Percentiles rank a stretch among this genome's conserved stretches.
Conservation (phyloP, 139 green algal genomes). For the Coelastrella sp. region DNA sequence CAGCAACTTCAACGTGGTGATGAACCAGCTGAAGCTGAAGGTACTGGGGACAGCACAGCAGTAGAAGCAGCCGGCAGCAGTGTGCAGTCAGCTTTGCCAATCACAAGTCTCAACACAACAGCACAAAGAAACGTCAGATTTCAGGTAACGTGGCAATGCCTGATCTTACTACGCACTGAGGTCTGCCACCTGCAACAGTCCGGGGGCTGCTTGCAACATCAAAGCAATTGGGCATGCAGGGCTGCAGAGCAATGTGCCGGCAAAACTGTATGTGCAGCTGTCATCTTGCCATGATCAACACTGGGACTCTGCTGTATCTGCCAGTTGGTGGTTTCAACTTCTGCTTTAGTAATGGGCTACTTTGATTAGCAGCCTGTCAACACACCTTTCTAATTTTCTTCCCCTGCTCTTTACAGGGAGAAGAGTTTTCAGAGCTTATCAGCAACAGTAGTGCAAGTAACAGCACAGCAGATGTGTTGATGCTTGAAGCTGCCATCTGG, state of each 20-base stretch:
- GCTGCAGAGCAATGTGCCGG: too few species aligned
- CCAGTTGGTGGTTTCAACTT: too few species aligned
- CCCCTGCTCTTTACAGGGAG: background rate
- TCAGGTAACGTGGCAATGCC: too few species aligned
- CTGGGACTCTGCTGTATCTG: too few species aligned
- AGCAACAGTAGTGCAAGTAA: slow-evolving; percentile 16
- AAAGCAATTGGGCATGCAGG: too few species aligned
- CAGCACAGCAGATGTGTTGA: slow-evolving; percentile 41
- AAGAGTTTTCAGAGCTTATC: background rate
- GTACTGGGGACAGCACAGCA: background rate
- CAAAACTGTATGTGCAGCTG: too few species aligned
- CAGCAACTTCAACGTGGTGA: background rate
- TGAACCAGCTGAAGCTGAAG: background rate
- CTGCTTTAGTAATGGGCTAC: too few species aligned
- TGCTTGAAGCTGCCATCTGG: slow-evolving; percentile 59
- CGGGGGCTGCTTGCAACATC: too few species aligned
- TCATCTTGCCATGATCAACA: too few species aligned
- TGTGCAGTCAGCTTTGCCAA: background rate
- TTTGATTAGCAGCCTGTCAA: too few species aligned
- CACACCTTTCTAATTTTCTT: background rate
- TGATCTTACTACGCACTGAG: too few species aligned
- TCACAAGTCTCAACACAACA: slow-evolving; percentile 45
- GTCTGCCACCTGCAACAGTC: too few species aligned
- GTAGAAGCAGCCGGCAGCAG: background rate
- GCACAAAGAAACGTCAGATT: background rate